Evolutionary conservation across 1,284 basidiomycete genomes (phyloP), one percentile per base, ranked within the genome.

Genomic region (Coniferiporia weirii): DNA sequence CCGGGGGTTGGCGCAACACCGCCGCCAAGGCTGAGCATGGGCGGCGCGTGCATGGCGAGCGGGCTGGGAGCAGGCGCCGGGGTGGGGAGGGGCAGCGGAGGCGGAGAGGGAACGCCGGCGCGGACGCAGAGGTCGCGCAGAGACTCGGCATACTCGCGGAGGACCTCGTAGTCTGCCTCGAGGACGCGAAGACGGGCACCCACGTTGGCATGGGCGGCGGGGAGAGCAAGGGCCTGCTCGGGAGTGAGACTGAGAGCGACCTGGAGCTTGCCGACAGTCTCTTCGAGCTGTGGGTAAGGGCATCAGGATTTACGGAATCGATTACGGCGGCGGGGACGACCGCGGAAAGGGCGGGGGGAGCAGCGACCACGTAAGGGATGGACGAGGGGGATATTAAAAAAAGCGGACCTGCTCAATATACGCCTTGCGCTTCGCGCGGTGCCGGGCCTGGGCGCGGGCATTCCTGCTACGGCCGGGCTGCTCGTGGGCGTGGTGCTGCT

Each of bases 341-440:
- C 35, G 43, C 53, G 27, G 19, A 57, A 17, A 27, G 51, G 19
- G 35, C 43, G 36, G n/a, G n/a, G n/a, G n/a, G n/a, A n/a, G n/a
- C n/a, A n/a, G n/a, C n/a, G n/a, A n/a, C n/a, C 54, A 17, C 40
- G 17, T 52, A 49, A 59, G 15, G 52, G 40, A 58, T 59, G 56
- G 34, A 51, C 32, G 56, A 60, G 48, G 55, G 12, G 27, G n/a
- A 49, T 3, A 19, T 52, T 0, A 32, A n/a, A 34, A 38, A 46
- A 13, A 43, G 19, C 17, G 27, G 46, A 50, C 48, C 9, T 63
- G 87, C 67, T 93, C 91, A 68, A 95, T 91, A 75, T 95, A 93
- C 10, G 91, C 92, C 77, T 95, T 95, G 72, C 93, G 82, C 74
- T 95, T 95, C 70, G 92, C 93, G 59, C 92, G 84, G 77, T 95